Percentiles rank a stretch among this genome's conserved stretches.
Evolutionary conservation across 2,329 filamentous ascomycete species (phyloP).

Genomic region (Beauveria sp.): DNA sequence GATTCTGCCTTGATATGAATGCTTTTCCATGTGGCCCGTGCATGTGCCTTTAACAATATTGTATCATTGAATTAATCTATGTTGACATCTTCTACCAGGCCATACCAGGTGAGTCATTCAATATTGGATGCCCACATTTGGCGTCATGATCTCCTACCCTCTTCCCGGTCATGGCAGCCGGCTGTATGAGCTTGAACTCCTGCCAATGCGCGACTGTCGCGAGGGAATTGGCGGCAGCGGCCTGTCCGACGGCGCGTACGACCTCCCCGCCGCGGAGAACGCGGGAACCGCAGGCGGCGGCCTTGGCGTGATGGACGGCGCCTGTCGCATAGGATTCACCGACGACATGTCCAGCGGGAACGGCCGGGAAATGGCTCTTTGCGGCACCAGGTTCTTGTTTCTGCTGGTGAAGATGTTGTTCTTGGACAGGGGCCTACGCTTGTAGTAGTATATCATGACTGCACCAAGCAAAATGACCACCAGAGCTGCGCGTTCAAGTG

Average conservation of each 20-base stretch:
- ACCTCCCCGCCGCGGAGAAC: background rate
- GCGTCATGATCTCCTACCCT: too few species aligned
- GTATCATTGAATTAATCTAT: too few species aligned
- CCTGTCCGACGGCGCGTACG: background rate
- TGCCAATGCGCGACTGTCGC: background rate
- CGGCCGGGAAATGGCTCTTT: background rate
- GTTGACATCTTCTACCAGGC: too few species aligned
- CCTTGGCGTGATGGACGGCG: background rate
- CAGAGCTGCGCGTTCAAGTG: background rate
- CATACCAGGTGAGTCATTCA: background rate
- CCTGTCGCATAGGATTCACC: background rate
- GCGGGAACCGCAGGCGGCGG: background rate
- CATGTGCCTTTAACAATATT: too few species aligned
- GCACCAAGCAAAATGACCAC: background rate
- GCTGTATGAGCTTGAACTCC: background rate
- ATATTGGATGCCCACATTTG: background rate
- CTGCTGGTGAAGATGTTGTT: background rate
- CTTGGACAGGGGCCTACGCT: background rate
- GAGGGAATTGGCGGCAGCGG: slow-evolving; percentile 4
- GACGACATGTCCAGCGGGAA: background rate
- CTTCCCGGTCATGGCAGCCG: background rate
- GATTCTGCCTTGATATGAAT: too few species aligned
- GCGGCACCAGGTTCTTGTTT: background rate
- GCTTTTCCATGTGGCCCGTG: too few species aligned
- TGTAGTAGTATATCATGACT: slow-evolving; percentile 3